Evolutionary conservation across 441 rosid genomes (phyloP).

Genomic region (Metrosideros polymorpha): DNA sequence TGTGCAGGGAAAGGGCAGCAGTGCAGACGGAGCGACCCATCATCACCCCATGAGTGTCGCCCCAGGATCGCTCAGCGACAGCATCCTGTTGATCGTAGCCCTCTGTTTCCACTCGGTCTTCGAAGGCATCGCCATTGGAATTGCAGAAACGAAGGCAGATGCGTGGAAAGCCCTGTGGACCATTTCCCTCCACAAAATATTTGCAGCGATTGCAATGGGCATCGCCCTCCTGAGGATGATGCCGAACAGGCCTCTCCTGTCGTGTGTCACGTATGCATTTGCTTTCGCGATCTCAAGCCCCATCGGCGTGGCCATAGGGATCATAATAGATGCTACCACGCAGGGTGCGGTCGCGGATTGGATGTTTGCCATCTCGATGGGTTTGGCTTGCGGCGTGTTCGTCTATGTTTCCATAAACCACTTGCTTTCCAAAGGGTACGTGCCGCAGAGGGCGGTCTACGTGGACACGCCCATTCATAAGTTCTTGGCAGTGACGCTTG

Average conservation of each 20-base stretch:
- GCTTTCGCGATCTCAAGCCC: slow-evolving; percentile 83
- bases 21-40: neutral
- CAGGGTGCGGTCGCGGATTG: slow-evolving; percentile 66
- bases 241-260: slow-evolving; percentile 62
- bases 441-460: slow-evolving; percentile 20
- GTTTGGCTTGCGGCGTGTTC: slow-evolving; percentile 77
- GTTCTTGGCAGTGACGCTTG: slow-evolving; percentile 53
- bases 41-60: neutral
- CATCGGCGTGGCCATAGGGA: slow-evolving; percentile 63
- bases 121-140: slow-evolving; percentile 83
- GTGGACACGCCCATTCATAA: slow-evolving; percentile 35
- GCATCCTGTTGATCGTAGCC: slow-evolving; percentile 55
- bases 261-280: slow-evolving; percentile 48
- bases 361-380: slow-evolving; percentile 76
- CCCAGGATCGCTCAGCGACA: slow-evolving; percentile 51
- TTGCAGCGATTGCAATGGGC: slow-evolving; percentile 87
- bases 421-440: slow-evolving; percentile 60
- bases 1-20: slow-evolving; percentile 16
- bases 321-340: slow-evolving; percentile 66
- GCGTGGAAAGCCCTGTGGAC: slow-evolving; percentile 93
- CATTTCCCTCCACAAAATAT: slow-evolving; percentile 65
- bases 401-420: slow-evolving; percentile 71
- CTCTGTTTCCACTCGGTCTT: slow-evolving; percentile 84
- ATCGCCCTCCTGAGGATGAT: slow-evolving; percentile 78
- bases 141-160: slow-evolving; percentile 42